Evolutionary conservation across 495 filamentous ascomycete species (phyloP).

Genomic region (Lasiosphaeriaceae sp.): DNA sequence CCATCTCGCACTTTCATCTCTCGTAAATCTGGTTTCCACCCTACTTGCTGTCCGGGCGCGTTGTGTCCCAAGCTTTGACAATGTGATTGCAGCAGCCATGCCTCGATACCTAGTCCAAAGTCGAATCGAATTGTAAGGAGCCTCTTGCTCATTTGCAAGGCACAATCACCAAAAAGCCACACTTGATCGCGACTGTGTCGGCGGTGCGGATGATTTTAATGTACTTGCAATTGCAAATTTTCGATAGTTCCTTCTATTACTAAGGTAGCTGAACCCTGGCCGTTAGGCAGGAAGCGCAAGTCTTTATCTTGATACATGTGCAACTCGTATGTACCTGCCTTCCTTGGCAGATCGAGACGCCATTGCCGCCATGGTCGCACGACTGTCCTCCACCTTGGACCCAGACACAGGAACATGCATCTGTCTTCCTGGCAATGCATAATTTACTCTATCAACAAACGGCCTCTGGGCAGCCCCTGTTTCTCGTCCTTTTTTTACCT

Average conservation of each 20-base stretch:
- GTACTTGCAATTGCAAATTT: no score
- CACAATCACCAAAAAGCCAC: neutral
- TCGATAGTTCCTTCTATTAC: no score
- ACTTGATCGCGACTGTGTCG: no score
- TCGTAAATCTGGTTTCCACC: neutral
- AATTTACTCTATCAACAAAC: no score
- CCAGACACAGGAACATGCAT: no score
- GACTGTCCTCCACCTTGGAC: no score
- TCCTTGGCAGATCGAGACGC: neutral
- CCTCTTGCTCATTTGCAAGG: neutral
- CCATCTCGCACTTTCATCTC: neutral
- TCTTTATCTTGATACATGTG: no score
- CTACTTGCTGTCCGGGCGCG: neutral
- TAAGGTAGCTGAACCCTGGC: no score
- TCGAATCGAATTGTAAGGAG: neutral
- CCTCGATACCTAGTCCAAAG: neutral
- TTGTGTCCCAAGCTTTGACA: neutral
- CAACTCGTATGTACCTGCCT: neutral
- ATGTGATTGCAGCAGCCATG: neutral
- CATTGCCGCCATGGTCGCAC: constrained; percentile 3
- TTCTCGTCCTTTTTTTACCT: neutral
- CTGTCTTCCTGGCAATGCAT: no score
- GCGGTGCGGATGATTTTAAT: no score
- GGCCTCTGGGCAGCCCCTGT: no score
- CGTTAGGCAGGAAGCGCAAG: no score